Percentiles rank a stretch among this genome's conserved stretches.
phyloP scores from a whole-genome alignment of 371 early-diverging fungal genomes.

The Mucor irregularis region DNA sequence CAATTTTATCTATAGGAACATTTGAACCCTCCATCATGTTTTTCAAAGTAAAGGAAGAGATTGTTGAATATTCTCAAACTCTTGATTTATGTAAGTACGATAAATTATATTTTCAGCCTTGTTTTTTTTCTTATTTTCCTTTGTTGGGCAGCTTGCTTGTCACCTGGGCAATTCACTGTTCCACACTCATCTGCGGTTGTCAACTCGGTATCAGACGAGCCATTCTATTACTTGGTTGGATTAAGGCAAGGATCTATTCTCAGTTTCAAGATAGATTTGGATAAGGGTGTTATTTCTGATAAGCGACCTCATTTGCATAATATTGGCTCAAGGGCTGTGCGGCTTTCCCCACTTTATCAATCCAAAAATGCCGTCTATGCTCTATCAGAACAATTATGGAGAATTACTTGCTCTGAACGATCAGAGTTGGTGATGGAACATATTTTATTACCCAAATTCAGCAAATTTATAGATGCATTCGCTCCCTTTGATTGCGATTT shows the following conservation, averaged over 20 bases:
- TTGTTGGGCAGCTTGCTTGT: neutral
- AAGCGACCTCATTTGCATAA: neutral
- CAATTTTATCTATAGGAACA: slow-evolving; percentile 17
- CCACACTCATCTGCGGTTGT: slow-evolving; percentile 9
- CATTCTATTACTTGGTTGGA: slow-evolving; percentile 8
- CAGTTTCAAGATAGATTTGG: slow-evolving; percentile 6
- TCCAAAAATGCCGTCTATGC: slow-evolving; percentile 12
- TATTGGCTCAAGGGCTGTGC: slow-evolving; percentile 12
- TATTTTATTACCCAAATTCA: slow-evolving; percentile 15
- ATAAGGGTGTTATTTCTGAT: neutral
- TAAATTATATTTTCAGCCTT: neutral
- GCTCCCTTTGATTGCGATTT: slow-evolving; percentile 14
- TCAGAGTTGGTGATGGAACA: slow-evolving; percentile 19
- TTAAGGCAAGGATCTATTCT: slow-evolving; percentile 15
- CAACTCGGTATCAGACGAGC: neutral
- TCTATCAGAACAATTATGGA: slow-evolving; percentile 30
- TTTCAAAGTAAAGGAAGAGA: slow-evolving; percentile 2
- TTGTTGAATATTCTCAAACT: slow-evolving; percentile 6
- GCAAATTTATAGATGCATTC: slow-evolving; percentile 9
- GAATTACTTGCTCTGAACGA: slow-evolving; percentile 8
- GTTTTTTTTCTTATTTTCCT: too few species aligned
- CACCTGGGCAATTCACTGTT: neutral
- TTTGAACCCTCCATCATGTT: slow-evolving; percentile 11
- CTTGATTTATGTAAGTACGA: slow-evolving; percentile 20
- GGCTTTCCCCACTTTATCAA: neutral